Percentiles rank a stretch among this genome's conserved stretches.
Evolutionary conservation across 2,329 filamentous ascomycete species (phyloP).

Genomic region (Aspergillus sp.): DNA sequence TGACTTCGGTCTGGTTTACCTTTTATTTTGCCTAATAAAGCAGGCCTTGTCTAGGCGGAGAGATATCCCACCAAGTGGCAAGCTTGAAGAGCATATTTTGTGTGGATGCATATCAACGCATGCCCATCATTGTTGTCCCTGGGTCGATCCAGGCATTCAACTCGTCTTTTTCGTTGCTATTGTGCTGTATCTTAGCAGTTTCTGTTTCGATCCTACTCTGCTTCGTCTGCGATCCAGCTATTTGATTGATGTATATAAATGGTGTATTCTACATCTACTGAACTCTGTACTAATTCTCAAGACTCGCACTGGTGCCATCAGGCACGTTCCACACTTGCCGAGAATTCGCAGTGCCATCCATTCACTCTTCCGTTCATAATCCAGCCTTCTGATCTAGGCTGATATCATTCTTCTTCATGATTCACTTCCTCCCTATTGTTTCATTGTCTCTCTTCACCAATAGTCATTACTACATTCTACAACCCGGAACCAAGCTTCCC

Average conservation of each 20-base stretch:
- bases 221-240: not conserved
- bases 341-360: not conserved
- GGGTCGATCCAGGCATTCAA: not conserved
- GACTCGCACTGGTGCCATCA: no score
- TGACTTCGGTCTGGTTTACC: not conserved
- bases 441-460: not conserved
- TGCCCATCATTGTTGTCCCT: not conserved
- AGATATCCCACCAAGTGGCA: not conserved
- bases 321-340: not conserved
- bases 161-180: not conserved
- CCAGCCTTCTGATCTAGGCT: not conserved
- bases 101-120: not conserved
- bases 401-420: not conserved
- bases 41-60: not conserved
- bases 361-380: not conserved
- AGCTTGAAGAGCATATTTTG: not conserved
- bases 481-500: not conserved
- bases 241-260: conserved; percentile 1
- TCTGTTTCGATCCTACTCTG: not conserved
- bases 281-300: not conserved
- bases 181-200: not conserved
- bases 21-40: not conserved
- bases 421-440: not conserved
- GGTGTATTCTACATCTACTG: not conserved
- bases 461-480: not conserved